These are phyloP conservation scores for Cornus florida DNA, from an alignment of 148 eudicot genomes.

Conservation along the genomic window DNA sequence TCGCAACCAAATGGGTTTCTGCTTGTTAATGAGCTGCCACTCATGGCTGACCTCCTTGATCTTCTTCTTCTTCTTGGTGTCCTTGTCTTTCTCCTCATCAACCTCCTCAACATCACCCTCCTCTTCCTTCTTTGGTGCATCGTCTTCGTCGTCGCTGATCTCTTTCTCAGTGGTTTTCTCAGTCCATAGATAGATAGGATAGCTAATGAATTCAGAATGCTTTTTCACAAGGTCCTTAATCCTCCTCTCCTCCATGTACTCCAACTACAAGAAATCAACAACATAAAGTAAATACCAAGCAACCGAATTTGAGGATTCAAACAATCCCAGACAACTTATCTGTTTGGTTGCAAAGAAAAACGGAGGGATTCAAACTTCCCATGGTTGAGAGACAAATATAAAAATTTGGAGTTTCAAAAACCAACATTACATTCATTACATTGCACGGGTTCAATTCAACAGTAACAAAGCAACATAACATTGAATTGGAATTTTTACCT, in stretches of 20 bases:
- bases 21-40: slow-evolving; percentile 88
- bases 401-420: too few species aligned
- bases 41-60: slow-evolving; percentile 87
- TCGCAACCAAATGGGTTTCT: slow-evolving; percentile 88
- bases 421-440: too few species aligned
- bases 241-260: slow-evolving; percentile 86
- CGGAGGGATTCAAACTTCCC: background rate
- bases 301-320: background rate
- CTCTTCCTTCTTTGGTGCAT: slow-evolving; percentile 70
- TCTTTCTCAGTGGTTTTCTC: too few species aligned
- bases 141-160: slow-evolving; percentile 82
- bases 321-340: background rate
- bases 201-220: slow-evolving; percentile 93
- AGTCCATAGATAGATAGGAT: slow-evolving; percentile 94
- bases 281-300: background rate
- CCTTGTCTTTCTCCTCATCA: slow-evolving; percentile 76
- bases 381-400: background rate
- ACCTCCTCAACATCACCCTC: slow-evolving; percentile 81
- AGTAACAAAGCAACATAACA: too few species aligned
- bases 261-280: slow-evolving; percentile 44
- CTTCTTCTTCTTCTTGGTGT: slow-evolving; percentile 80
- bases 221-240: slow-evolving; percentile 93
- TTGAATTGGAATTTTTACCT: too few species aligned
- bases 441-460: too few species aligned
- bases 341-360: background rate